Percentiles rank a stretch among this genome's conserved stretches.
Evolutionary conservation across 441 rosid genomes (phyloP).

Genomic region (Iberis amara): DNA sequence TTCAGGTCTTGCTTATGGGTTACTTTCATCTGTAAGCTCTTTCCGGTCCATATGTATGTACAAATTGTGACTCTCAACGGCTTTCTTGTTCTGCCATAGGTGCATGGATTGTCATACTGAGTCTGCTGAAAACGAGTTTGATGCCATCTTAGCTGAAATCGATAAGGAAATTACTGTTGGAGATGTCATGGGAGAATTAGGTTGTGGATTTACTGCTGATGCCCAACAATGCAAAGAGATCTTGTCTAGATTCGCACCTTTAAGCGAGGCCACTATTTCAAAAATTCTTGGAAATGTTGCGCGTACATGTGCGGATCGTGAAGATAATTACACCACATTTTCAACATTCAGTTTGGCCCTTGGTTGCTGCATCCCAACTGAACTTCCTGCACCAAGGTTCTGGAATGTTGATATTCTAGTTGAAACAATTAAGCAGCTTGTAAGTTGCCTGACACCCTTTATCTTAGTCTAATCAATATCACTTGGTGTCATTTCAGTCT

Average conservation of each 20-base stretch:
- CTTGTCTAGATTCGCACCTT: constrained; percentile 62
- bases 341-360: constrained; percentile 71
- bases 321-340: constrained; percentile 61
- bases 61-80: constrained; percentile 10
- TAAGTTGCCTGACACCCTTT: constrained; percentile 33
- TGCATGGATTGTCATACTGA: constrained; percentile 43
- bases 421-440: constrained; percentile 70
- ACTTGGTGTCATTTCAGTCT: constrained; percentile 7
- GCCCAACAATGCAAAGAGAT: constrained; percentile 67
- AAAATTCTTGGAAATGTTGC: constrained; percentile 62
- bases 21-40: constrained; percentile 14
- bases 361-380: constrained; percentile 50
- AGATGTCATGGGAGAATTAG: constrained; percentile 79
- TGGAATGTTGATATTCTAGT: constrained; percentile 80
- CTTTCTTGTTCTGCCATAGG: constrained; percentile 35
- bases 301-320: constrained; percentile 51
- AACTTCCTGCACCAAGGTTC: constrained; percentile 49
- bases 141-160: constrained; percentile 76
- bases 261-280: constrained; percentile 65
- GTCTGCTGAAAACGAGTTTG: constrained; percentile 59
- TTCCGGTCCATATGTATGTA: constrained; percentile 11
- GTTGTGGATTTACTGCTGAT: constrained; percentile 84
- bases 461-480: constrained; percentile 4
- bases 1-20: constrained; percentile 44
- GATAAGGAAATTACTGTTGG: constrained; percentile 72